phyloP scores from a whole-genome alignment of 352 stramenopile species.

The Globisporangium rhizosaccharum region DNA sequence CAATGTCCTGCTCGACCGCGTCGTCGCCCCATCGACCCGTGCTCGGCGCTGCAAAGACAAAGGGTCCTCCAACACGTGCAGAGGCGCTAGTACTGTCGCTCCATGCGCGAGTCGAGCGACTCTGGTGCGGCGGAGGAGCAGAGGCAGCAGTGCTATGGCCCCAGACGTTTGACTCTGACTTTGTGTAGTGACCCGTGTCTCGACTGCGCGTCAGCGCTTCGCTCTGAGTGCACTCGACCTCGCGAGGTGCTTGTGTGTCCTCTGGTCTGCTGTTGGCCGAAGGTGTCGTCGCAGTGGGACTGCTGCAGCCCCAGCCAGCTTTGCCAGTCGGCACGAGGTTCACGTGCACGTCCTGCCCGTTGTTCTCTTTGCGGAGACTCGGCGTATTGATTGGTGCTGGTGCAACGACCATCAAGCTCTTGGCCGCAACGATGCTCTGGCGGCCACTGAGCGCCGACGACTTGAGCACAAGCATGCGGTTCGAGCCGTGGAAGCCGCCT shows the following conservation, averaged over 20 bases:
- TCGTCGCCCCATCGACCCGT: slow-evolving; percentile 69
- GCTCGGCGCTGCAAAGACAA: too few species aligned
- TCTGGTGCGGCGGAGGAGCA: too few species aligned
- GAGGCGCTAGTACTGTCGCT: background rate
- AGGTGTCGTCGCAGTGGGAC: background rate
- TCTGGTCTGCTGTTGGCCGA: background rate
- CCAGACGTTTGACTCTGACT: background rate
- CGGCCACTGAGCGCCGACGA: slow-evolving; percentile 4
- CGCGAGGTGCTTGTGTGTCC: background rate
- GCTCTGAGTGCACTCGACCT: background rate
- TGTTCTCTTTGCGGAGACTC: slow-evolving; percentile 60
- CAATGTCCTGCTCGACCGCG: slow-evolving; percentile 62
- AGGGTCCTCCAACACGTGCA: too few species aligned
- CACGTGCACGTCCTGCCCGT: slow-evolving; percentile 34
- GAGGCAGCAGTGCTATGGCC: too few species aligned
- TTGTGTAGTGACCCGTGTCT: too few species aligned
- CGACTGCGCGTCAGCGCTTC: too few species aligned
- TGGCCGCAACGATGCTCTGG: slow-evolving; percentile 6
- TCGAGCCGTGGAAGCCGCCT: slow-evolving; percentile 16
- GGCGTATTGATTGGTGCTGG: slow-evolving; percentile 76
- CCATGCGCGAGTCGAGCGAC: too few species aligned
- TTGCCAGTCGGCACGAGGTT: slow-evolving; percentile 26
- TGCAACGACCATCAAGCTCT: slow-evolving; percentile 19
- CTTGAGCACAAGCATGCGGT: slow-evolving; percentile 55
- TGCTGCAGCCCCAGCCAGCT: slow-evolving; percentile 34